Base-by-base conservation (phyloP, 2,329 filamentous ascomycete genomes). In the Pseudogymnoascus sp. region DNA sequence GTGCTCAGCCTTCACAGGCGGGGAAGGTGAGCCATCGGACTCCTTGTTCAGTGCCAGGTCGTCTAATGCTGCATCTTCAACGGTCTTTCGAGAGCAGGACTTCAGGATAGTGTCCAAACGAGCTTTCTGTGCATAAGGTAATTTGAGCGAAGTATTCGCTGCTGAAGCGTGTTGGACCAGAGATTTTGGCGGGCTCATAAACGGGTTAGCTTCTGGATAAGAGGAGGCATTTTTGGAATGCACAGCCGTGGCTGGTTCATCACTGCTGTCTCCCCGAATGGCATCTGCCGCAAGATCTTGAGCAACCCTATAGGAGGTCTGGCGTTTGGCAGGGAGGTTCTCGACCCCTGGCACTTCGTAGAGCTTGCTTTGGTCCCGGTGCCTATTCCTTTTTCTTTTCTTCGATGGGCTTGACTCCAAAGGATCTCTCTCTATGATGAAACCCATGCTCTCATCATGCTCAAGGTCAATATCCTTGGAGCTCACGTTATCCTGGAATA, bases 161-260 rank as follows among this genome's bases (percentile, higher is more conserved):
- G 16, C 29, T 12, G 29, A 19, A 35, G 16, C 5, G 10, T 14
- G 16, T 19, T n/a, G 29, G 19, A 55, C 49, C 5, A 33, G 29
- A 19, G 16, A 29, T 16, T 55, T 33, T 8, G 49, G 49, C 29
- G 49, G 29, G 16, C 29, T 55, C 49, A 55, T 21, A 11, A 55
- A 55, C 16, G 49, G 49, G 11, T 29, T 55, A 19, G 10, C 16
- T n/a, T 6, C 29, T 2, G 16, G 29, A 35, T 55, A 55, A 14
- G 49, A 55, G 10, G 11, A 33, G 29, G 12, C 11, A 23, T 43
- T 63, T 6, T 58, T 60, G 55, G 65, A 49, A 38, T 65, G 60
- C n/a, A 55, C 59, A 21, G 68, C 60, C 45, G 69, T 69, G 41
- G 69, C 69, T 6, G 70, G 69, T 69, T 68, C 70, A 49, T 71